Conservation (phyloP, 805 yeast genomes). For the Tetrapisispora phaffii region DNA sequence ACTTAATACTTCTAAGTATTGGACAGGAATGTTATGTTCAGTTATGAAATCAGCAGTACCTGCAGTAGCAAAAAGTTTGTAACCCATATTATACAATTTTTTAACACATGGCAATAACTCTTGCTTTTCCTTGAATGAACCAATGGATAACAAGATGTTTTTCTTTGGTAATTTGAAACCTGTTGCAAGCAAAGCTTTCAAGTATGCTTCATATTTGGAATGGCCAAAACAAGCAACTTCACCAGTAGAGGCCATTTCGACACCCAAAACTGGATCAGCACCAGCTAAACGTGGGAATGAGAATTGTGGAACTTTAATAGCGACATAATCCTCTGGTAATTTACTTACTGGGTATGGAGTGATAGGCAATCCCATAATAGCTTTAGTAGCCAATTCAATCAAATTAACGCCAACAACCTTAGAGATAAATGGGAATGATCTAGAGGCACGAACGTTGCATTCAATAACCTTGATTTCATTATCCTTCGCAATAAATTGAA, state of each 20-base stretch:
- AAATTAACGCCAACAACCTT: slow-evolving; percentile 94
- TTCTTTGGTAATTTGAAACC: slow-evolving; percentile 93
- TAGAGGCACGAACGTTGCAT: slow-evolving; percentile 98
- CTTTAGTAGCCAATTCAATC: slow-evolving; percentile 95
- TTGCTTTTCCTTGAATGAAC: slow-evolving; percentile 92
- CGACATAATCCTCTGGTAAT: slow-evolving; percentile 89
- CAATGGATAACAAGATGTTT: slow-evolving; percentile 86
- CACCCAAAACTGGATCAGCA: slow-evolving; percentile 96
- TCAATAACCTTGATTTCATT: slow-evolving; percentile 95
- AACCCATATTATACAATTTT: slow-evolving; percentile 75
- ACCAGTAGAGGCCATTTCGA: slow-evolving; percentile 98
- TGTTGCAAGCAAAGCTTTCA: slow-evolving; percentile 88
- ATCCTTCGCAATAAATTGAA: slow-evolving; percentile 92
- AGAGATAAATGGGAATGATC: slow-evolving; percentile 97
- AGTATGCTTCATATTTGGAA: slow-evolving; percentile 92
- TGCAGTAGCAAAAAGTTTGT: slow-evolving; percentile 88
- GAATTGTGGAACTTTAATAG: slow-evolving; percentile 94
- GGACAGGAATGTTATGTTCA: slow-evolving; percentile 90
- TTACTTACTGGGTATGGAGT: slow-evolving; percentile 84
- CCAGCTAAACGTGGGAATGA: slow-evolving; percentile 95
- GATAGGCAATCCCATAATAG: slow-evolving; percentile 79
- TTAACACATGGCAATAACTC: slow-evolving; percentile 84
- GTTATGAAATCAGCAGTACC: slow-evolving; percentile 98
- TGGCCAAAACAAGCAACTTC: slow-evolving; percentile 96
- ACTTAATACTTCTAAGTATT: slow-evolving; percentile 83